phyloP scores from a whole-genome alignment of 2,329 filamentous ascomycete genomes.

The Aspergillus sclerotialis region DNA sequence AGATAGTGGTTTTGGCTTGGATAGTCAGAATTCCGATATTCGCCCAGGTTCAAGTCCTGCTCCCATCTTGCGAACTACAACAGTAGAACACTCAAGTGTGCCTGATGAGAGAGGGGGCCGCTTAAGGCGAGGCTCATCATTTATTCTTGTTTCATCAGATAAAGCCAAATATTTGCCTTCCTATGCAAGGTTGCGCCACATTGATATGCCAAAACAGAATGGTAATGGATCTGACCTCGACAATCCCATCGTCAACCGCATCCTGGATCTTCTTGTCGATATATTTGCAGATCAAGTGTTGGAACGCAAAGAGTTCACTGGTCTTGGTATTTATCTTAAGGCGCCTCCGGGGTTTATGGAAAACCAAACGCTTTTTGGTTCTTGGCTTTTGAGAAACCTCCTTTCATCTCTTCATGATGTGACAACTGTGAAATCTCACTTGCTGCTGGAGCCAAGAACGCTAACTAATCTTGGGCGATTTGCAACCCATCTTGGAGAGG shows the following conservation, averaged over 20 bases:
- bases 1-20: constrained; percentile 73
- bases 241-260: constrained; percentile 65
- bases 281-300: constrained; percentile 84
- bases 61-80: constrained; percentile 69
- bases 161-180: constrained; percentile 52
- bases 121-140: constrained; percentile 77
- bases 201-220: constrained; percentile 54
- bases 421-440: constrained; percentile 63
- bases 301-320: constrained; percentile 79
- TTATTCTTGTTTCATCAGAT: constrained; percentile 75
- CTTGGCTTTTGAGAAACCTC: constrained; percentile 72
- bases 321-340: constrained; percentile 77
- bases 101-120: constrained; percentile 49
- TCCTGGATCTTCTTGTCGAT: constrained; percentile 69
- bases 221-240: constrained; percentile 45
- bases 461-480: constrained; percentile 83
- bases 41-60: constrained; percentile 60
- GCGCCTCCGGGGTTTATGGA: constrained; percentile 89
- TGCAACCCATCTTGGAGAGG: constrained; percentile 73
- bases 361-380: constrained; percentile 92
- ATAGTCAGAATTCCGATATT: constrained; percentile 77
- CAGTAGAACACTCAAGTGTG: constrained; percentile 45
- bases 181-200: constrained; percentile 56
- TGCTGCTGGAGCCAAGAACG: constrained; percentile 72
- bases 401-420: constrained; percentile 63